These are phyloP conservation scores for Hypoxylon perforatum DNA, from an alignment of 495 filamentous ascomycete species.

Conservation along the genomic window DNA sequence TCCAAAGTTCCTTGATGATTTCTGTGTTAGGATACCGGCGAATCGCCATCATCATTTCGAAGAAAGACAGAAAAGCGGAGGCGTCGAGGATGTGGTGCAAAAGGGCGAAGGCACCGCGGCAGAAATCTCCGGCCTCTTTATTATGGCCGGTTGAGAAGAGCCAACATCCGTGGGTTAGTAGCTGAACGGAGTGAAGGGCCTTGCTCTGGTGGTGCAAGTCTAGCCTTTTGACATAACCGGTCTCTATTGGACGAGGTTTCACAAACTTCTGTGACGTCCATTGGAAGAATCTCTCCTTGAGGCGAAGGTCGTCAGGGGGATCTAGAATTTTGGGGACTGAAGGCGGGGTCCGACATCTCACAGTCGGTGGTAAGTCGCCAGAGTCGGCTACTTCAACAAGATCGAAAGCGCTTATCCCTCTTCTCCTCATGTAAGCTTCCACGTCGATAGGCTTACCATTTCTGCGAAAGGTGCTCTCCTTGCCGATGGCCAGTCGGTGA, in stretches of 20 bases:
- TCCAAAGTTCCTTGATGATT: constrained; percentile 45
- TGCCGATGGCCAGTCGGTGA: constrained; percentile 50
- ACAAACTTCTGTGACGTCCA: constrained; percentile 43
- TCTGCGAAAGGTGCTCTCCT: constrained; percentile 49
- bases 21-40: constrained; percentile 44
- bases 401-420: constrained; percentile 49
- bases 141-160: constrained; percentile 44
- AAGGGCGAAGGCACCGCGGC: constrained; percentile 36
- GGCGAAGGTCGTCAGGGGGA: constrained; percentile 40
- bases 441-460: constrained; percentile 50
- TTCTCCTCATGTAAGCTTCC: constrained; percentile 49
- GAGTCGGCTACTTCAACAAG: constrained; percentile 48
- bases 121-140: constrained; percentile 40
- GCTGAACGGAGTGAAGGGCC: constrained; percentile 41
- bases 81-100: constrained; percentile 40
- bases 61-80: constrained; percentile 45
- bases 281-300: constrained; percentile 44
- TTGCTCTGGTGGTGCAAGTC: constrained; percentile 42
- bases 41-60: constrained; percentile 41
- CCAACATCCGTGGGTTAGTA: constrained; percentile 46
- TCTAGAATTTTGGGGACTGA: constrained; percentile 32
- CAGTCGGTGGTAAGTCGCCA: constrained; percentile 46
- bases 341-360: constrained; percentile 52
- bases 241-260: constrained; percentile 41
- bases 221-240: constrained; percentile 35